Base-by-base conservation (phyloP, 2,329 filamentous ascomycete genomes). In the Cladobotryum mycophilum region DNA sequence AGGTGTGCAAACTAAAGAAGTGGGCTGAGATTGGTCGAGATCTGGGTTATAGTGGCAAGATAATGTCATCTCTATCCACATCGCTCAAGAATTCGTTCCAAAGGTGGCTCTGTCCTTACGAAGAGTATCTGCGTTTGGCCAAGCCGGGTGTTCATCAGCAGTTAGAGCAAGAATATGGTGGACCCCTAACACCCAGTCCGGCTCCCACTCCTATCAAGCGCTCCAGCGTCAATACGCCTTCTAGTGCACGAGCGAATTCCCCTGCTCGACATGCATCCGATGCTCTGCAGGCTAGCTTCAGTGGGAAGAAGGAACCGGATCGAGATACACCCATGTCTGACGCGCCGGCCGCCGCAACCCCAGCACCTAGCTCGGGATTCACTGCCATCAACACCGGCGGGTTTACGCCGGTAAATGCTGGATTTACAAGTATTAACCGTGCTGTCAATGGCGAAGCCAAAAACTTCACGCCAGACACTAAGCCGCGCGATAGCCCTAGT, bases 21-120 rank as follows among this genome's bases (percentile, higher is more conserved):
- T 99, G 93, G 93, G 93, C 93, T 14, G 93, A 99, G 68, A 97
- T 99, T 60, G 93, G 93, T 34, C 84, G 93, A 62, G 93, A 97
- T 66, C 74, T 99, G 44, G 93, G 93, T 49, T 99, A 99, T 70
- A 97, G 92, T 64, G 93, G 93, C 65, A 99, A 99, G 74, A 99
- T 99, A 56, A 99, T 99, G 93, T 97, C 92, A 2, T 97, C 93
- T 8, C 74, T 99, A 43, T 99, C 93, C 5, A 99, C 93, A 0
- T 97, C 93, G 5, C 79, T 99, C 40, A 99, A 97, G 68, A 99
- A 99, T 68, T 97, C 93, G 0, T 99, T 95, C 61, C 90, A 96
- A 67, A 85, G 92, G 70, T 99, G 93, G 89, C 82, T 99, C 3
- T 89, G 90, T 63, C 93, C 93, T 0, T 99, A 97, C 61, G 93